Conservation (phyloP, 2,329 filamentous ascomycete species). For the Helotiales sp. region DNA sequence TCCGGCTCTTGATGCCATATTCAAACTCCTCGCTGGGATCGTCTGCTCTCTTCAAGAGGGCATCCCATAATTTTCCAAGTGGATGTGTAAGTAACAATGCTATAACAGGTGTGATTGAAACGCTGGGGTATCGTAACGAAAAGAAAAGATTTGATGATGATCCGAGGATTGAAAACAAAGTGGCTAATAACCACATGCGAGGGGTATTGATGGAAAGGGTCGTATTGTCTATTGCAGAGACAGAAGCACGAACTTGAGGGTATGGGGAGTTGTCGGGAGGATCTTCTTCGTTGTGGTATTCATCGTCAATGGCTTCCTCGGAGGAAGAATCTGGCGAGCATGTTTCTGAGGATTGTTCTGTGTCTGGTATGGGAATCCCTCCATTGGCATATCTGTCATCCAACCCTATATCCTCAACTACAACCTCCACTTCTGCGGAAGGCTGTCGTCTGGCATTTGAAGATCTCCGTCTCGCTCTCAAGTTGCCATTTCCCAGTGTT, state of each 20-base stretch:
- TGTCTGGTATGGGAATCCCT: constrained; percentile 26
- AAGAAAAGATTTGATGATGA: constrained; percentile 88
- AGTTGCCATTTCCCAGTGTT: constrained; percentile 8
- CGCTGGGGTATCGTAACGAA: constrained; percentile 85
- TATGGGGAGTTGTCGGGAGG: constrained; percentile 73
- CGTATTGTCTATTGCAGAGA: constrained; percentile 73
- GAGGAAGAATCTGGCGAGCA: constrained; percentile 32
- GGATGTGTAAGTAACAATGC: constrained; percentile 83
- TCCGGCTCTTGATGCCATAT: constrained; percentile 45
- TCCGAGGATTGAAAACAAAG: constrained; percentile 76
- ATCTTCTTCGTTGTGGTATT: constrained; percentile 46
- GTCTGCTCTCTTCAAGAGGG: constrained; percentile 59
- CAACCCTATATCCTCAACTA: constrained; percentile 25
- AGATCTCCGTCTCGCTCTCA: background rate
- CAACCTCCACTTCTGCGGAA: constrained; percentile 16
- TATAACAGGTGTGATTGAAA: constrained; percentile 87
- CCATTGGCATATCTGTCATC: constrained; percentile 23
- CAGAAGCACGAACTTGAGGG: constrained; percentile 76
- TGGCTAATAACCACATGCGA: constrained; percentile 82
- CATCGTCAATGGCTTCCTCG: constrained; percentile 12
- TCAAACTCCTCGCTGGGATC: constrained; percentile 57
- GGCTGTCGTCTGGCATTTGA: constrained; percentile 6
- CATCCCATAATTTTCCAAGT: constrained; percentile 78
- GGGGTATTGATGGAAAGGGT: constrained; percentile 83
- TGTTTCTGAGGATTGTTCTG: background rate